phyloP scores from a whole-genome alignment of 2,329 filamentous ascomycete species.

The Colletotrichum karsti region DNA sequence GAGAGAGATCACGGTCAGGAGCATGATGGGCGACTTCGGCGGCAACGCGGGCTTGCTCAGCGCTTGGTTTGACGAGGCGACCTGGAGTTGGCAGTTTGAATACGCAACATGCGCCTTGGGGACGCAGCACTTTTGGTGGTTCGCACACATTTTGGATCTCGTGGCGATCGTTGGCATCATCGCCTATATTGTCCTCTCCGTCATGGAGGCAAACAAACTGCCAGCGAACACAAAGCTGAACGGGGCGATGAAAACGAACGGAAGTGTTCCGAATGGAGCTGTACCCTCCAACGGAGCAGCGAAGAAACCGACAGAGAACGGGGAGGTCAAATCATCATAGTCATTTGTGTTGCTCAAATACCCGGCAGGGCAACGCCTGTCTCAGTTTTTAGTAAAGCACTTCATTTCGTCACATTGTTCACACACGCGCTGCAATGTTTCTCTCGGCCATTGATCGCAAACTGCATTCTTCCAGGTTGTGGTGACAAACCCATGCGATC shows the following conservation, averaged over 20 bases:
- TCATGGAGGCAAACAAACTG: constrained; percentile 1
- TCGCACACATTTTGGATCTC: constrained; percentile 79
- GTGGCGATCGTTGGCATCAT: constrained; percentile 44
- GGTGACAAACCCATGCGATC: not conserved
- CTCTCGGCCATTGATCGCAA: not conserved
- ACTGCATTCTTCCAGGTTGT: not conserved
- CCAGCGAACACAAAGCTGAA: not conserved
- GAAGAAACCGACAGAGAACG: constrained; percentile 6
- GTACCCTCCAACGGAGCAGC: not conserved
- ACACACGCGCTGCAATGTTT: not conserved
- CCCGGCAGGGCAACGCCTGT: constrained; percentile 26
- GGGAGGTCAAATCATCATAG: constrained; percentile 17
- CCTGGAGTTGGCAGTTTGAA: constrained; percentile 83
- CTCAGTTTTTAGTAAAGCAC: constrained; percentile 18
- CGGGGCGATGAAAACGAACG: not conserved
- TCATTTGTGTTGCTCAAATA: constrained; percentile 23
- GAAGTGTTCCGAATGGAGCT: not conserved
- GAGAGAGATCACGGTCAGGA: constrained; percentile 90
- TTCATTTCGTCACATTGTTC: constrained; percentile 18
- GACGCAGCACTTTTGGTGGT: constrained; percentile 94
- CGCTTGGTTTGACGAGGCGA: constrained; percentile 82
- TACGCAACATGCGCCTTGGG: constrained; percentile 83
- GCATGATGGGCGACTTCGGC: constrained; percentile 98
- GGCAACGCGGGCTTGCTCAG: constrained; percentile 91
- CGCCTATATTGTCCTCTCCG: constrained; percentile 34